phyloP scores from a whole-genome alignment of 2,329 filamentous ascomycete genomes.

The Pyrenochaeta sp. region DNA sequence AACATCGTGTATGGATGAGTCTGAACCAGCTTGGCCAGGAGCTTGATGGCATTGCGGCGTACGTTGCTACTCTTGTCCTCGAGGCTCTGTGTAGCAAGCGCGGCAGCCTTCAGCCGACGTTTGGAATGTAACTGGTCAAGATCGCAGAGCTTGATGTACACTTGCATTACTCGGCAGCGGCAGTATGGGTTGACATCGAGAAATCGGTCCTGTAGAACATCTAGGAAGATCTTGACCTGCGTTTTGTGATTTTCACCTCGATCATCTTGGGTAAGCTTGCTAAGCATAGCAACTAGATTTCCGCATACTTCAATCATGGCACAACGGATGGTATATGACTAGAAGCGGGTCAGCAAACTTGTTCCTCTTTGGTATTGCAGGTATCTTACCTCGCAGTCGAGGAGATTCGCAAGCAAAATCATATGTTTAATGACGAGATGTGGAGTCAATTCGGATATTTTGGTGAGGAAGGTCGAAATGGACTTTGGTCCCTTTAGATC shows the following conservation, averaged over 20 bases:
- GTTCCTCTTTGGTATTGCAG: not conserved
- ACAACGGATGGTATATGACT: slow-evolving; percentile 92
- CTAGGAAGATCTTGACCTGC: slow-evolving; percentile 95
- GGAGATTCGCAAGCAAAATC: slow-evolving; percentile 89
- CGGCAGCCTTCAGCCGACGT: slow-evolving; percentile 83
- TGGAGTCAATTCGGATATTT: slow-evolving; percentile 89
- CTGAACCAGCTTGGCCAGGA: slow-evolving; percentile 85
- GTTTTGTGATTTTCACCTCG: slow-evolving; percentile 91
- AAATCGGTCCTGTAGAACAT: slow-evolving; percentile 94
- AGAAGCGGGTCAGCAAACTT: slow-evolving; percentile 9
- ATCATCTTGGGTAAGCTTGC: slow-evolving; percentile 79
- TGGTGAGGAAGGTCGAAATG: slow-evolving; percentile 90
- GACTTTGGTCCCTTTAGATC: slow-evolving; percentile 96
- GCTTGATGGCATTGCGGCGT: slow-evolving; percentile 90
- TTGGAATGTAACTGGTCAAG: slow-evolving; percentile 92
- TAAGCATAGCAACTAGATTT: slow-evolving; percentile 90
- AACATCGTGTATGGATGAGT: slow-evolving; percentile 79
- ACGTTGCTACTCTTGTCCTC: slow-evolving; percentile 99
- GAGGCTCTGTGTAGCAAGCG: slow-evolving; percentile 85
- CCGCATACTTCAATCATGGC: slow-evolving; percentile 96
- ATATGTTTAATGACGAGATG: slow-evolving; percentile 96
- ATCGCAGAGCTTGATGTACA: slow-evolving; percentile 89
- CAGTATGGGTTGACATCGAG: slow-evolving; percentile 97
- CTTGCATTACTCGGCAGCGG: slow-evolving; percentile 88
- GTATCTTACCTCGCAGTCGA: slow-evolving; percentile 81